Evolutionary conservation across 805 yeast species (phyloP).

Genomic region (Saturnispora bothae): DNA sequence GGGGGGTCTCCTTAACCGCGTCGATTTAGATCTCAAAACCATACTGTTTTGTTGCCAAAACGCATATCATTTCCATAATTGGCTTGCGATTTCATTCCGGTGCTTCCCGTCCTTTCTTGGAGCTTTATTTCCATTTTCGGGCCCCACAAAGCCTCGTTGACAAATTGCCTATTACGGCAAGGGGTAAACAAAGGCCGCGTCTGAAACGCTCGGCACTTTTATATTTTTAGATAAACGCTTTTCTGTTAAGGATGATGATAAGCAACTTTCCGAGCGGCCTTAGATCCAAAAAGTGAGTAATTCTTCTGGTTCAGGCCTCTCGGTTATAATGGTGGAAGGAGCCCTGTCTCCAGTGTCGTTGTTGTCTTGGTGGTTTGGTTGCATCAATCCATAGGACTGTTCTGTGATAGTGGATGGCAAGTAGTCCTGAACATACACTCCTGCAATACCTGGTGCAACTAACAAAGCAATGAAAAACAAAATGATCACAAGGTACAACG

Average conservation of each 20-base stretch:
- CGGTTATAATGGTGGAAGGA: conserved; percentile 32
- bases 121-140: not conserved
- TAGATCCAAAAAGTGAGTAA: conserved; percentile 22
- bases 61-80: no score
- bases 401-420: conserved; percentile 13
- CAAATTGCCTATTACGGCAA: not conserved
- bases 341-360: conserved; percentile 58
- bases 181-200: not conserved
- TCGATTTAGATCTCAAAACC: no score
- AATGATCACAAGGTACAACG: conserved; percentile 35
- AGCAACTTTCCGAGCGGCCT: no score
- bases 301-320: conserved; percentile 18
- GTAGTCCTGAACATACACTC: conserved; percentile 8
- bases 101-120: no score
- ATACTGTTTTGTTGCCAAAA: no score
- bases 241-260: no score
- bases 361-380: conserved; percentile 49
- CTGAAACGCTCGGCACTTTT: conserved; percentile 1
- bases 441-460: conserved; percentile 37
- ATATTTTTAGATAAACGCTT: not conserved
- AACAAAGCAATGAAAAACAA: conserved; percentile 31
- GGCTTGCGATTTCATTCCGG: no score
- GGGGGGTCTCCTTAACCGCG: no score
- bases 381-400: conserved; percentile 33
- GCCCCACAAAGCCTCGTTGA: not conserved